Base-by-base conservation (phyloP, 352 stramenopile species). In the Pythium grandisporangium region DNA sequence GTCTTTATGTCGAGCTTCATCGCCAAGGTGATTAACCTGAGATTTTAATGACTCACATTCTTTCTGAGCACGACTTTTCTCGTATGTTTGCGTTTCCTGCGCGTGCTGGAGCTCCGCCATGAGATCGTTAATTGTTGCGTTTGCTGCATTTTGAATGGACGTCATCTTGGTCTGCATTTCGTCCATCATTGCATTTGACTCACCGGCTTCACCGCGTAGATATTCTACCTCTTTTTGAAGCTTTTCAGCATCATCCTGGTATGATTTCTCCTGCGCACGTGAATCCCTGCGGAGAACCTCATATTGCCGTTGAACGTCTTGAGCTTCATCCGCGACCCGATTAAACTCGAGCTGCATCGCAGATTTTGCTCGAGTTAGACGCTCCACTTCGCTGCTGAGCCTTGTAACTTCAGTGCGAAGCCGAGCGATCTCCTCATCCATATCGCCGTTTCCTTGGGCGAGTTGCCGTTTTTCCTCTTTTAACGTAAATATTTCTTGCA, bases 101-200 rank as follows among this genome's bases (percentile, higher is more conserved):
- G 61, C 62, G 20, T 53, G 53, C 43, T 84, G 73, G 7, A 88
- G 27, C 45, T 88, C 75, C 5, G 30, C 43, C 36, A 85, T 65
- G 2, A 88, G 46, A 19, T 88, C 75, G 45, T 88, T 81, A 36
- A 88, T 85, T 6, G 75, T 88, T 0, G 75, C 75, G 52, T 88
- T 88, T 12, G 75, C 75, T 5, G 75, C 75, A 45, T 41, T 81
- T 47, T 88, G 75, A 20, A 88, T 72, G 0, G 75, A 79, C 13
- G 62, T 67, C 41, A 88, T 67, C 43, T 88, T 84, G 11, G 38
- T 51, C 30, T 88, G 75, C 23, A 88, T 35, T 42, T 85, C 70
- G 30, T 85, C 75, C 0, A 63, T 50, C 6, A 75, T 43, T 0
- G 61, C 57, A 13, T 32, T 48, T 1, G 45, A 54, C 17, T 89